Evolutionary conservation across 1,284 basidiomycete genomes (phyloP), one percentile per base, ranked within the genome.

Genomic region (Phellinidium pouzarii): DNA sequence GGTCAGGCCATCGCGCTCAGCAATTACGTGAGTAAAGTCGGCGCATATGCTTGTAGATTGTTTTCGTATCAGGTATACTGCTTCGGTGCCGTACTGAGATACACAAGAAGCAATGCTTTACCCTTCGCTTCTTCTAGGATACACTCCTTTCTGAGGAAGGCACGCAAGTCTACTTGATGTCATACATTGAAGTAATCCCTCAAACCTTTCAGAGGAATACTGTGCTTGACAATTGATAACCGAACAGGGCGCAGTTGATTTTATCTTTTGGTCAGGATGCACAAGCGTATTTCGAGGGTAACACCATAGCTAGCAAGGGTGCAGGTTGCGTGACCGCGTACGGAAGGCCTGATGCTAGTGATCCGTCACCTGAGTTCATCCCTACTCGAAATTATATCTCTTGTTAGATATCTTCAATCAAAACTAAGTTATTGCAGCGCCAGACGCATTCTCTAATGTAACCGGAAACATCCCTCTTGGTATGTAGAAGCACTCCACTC

Each of bases 221-320:
- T 4, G 17, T 31, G 42, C 37, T 38, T 11, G n/a, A 17, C 12
- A 20, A 31, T 19, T 14, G 9, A 34, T 34, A 14, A 7, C 3
- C 31, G 14, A 34, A 34, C 43, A 59, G 55, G 67, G 66, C 1
- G 68, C 66, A 17, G 64, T 68, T n/a, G 68, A 69, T 46, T 68
- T 60, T 49, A 68, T 69, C 44, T 69, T n/a, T 64, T 36, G 67
- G 67, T 3, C 65, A 64, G 50, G 57, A 66, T 26, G 66, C 60
- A 1, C 53, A 56, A 11, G 63, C 64, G 1, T 68, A 64, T 49
- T 67, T 69, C 59, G 61, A 66, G 31, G 60, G 61, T 44, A 66
- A 61, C 46, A 64, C 60, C 2, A 64, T 69, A 38, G 65, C 65
- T 1, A 64, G 63, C 17, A 58, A 63, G 31, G 62, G 54, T n/a